phyloP scores from a whole-genome alignment of 306 rosid species.

The Glycine tomentella region DNA sequence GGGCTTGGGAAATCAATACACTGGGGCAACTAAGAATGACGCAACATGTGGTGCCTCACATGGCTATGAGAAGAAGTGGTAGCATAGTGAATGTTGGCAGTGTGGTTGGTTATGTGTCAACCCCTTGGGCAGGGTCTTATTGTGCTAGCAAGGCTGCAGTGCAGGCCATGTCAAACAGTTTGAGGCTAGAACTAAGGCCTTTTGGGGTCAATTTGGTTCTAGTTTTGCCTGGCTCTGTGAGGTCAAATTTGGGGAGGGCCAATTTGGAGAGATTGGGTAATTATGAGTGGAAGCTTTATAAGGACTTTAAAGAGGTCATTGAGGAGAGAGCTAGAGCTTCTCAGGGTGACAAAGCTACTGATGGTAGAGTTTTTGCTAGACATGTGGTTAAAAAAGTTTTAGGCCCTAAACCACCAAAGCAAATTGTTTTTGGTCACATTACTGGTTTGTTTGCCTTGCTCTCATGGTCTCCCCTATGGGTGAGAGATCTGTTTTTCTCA shows the following conservation, averaged over 20 bases:
- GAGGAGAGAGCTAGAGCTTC: conserved; percentile 80
- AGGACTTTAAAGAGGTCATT: conserved; percentile 64
- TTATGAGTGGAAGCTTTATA: conserved; percentile 73
- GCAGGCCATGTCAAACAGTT: conserved; percentile 69
- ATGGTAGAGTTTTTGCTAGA: conserved; percentile 69
- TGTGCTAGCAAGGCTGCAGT: conserved; percentile 77
- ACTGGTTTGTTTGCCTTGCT: conserved; percentile 69
- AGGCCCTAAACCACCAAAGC: conserved; percentile 64
- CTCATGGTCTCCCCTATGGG: conserved; percentile 81
- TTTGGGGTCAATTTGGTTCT: conserved; percentile 77
- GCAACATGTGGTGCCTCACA: conserved; percentile 82
- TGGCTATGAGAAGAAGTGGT: conserved; percentile 67
- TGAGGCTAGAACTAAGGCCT: conserved; percentile 74
- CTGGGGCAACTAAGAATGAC: conserved; percentile 77
- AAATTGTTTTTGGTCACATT: conserved; percentile 80
- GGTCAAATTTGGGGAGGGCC: conserved; percentile 72
- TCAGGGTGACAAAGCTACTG: conserved; percentile 69
- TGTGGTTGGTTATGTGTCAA: conserved; percentile 69
- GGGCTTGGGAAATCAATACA: conserved; percentile 79
- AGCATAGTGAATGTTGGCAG: conserved; percentile 78
- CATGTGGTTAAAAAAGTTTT: conserved; percentile 68
- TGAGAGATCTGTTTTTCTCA: conserved; percentile 70
- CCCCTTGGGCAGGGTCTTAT: conserved; percentile 90
- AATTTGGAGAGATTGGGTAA: conserved; percentile 52
- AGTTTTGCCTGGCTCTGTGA: conserved; percentile 77